phyloP scores from a whole-genome alignment of 2,329 filamentous ascomycete genomes.

The Neopestalotiopsis sp. region DNA sequence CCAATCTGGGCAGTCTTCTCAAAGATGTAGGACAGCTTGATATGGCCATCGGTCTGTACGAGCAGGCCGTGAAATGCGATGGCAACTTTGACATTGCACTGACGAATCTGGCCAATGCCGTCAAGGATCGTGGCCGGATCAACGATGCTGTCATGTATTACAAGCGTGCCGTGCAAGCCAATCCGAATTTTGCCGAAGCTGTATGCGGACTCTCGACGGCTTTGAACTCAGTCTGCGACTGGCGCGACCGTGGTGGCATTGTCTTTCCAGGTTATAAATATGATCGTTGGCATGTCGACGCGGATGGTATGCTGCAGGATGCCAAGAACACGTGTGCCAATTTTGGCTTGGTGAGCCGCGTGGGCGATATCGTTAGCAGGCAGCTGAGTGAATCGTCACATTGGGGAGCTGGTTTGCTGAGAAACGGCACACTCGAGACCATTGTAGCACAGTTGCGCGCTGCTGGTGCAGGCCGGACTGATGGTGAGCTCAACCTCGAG shows the following conservation, averaged over 20 bases:
- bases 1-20: slow-evolving; percentile 90
- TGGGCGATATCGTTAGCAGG: slow-evolving; percentile 87
- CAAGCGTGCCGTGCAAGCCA: slow-evolving; percentile 85
- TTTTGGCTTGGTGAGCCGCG: slow-evolving; percentile 86
- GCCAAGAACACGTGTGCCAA: slow-evolving; percentile 63
- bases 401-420: slow-evolving; percentile 80
- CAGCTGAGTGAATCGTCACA: slow-evolving; percentile 84
- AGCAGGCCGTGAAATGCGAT: slow-evolving; percentile 90
- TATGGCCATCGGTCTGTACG: slow-evolving; percentile 95
- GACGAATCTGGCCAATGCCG: slow-evolving; percentile 94
- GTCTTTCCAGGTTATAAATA: slow-evolving; percentile 73
- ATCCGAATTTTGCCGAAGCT: slow-evolving; percentile 94
- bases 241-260: slow-evolving; percentile 87
- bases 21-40: slow-evolving; percentile 96
- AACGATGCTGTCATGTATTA: slow-evolving; percentile 93
- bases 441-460: slow-evolving; percentile 52
- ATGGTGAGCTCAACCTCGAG: slow-evolving; percentile 42
- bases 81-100: slow-evolving; percentile 95
- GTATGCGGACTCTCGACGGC: slow-evolving; percentile 95
- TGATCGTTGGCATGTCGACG: slow-evolving; percentile 94
- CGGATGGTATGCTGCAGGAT: slow-evolving; percentile 81
- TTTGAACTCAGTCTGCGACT: slow-evolving; percentile 94
- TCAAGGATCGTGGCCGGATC: slow-evolving; percentile 94
- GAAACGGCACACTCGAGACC: slow-evolving; percentile 55
- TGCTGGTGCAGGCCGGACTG: slow-evolving; percentile 40